Conservation (phyloP, 2,329 filamentous ascomycete species). For the Verticillium zaregamsianum region DNA sequence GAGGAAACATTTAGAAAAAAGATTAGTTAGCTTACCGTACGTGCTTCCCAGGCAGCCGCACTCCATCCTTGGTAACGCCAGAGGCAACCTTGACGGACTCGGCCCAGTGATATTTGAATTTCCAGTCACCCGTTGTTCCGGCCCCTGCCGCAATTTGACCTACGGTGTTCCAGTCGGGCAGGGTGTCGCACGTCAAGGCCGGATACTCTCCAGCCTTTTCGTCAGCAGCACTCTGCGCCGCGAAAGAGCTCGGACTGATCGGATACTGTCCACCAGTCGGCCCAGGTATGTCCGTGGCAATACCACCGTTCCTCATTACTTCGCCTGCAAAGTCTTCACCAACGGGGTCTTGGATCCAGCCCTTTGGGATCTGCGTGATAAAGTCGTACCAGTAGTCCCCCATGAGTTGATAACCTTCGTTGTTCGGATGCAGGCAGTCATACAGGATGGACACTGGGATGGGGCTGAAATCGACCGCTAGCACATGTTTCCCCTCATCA, state of each 20-base stretch:
- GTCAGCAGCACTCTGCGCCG: too few relatives aligned
- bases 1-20: too few relatives aligned
- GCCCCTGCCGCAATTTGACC: constrained; percentile 10
- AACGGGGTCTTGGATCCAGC: constrained; percentile 14
- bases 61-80: not conserved
- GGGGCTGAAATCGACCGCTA: constrained; percentile 24
- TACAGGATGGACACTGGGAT: constrained; percentile 17
- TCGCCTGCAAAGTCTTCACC: constrained; percentile 5
- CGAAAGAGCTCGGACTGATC: not conserved
- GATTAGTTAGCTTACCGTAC: not conserved
- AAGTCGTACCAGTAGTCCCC: constrained; percentile 20
- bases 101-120: constrained; percentile 9
- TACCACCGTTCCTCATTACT: constrained; percentile 6
- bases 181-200: not conserved
- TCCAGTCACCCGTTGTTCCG: constrained; percentile 10
- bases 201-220: too few relatives aligned
- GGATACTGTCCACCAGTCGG: constrained; percentile 8
- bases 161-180: constrained; percentile 3
- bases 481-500: constrained; percentile 18
- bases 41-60: not conserved
- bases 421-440: constrained; percentile 19
- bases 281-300: constrained; percentile 7
- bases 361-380: constrained; percentile 15
- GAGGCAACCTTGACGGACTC: constrained; percentile 4
- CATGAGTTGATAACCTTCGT: constrained; percentile 12